These are phyloP conservation scores for Ustilago vetiveriae DNA, from an alignment of 1,284 basidiomycete species.

Conservation along the genomic window DNA sequence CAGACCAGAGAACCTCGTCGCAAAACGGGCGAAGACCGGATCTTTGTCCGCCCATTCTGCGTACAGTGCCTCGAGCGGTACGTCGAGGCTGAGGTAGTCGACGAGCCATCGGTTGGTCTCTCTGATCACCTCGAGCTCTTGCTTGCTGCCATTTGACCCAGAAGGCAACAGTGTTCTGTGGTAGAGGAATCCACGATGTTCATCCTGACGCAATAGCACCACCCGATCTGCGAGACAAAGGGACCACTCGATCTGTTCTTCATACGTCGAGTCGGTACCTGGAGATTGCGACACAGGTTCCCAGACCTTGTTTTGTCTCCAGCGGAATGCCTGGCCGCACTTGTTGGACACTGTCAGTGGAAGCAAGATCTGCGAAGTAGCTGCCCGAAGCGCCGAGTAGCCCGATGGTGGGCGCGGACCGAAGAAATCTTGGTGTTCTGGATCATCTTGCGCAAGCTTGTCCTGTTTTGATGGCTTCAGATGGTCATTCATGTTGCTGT, in stretches of 20 bases:
- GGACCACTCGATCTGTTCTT: slow-evolving; percentile 61
- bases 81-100: slow-evolving; percentile 88
- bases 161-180: slow-evolving; percentile 50
- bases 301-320: slow-evolving; percentile 57
- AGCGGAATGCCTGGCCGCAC: slow-evolving; percentile 66
- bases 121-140: background rate
- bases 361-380: slow-evolving; percentile 52
- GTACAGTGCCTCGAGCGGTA: slow-evolving; percentile 81
- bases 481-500: background rate
- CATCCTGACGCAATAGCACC: slow-evolving; percentile 63
- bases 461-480: slow-evolving; percentile 7
- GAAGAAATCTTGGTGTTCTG: slow-evolving; percentile 23
- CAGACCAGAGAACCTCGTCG: slow-evolving; percentile 72
- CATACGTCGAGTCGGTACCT: slow-evolving; percentile 1
- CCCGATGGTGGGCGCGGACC: slow-evolving; percentile 46
- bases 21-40: slow-evolving; percentile 76
- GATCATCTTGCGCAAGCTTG: slow-evolving; percentile 13
- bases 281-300: slow-evolving; percentile 6
- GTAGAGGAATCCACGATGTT: slow-evolving; percentile 50
- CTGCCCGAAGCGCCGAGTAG: slow-evolving; percentile 32
- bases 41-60: slow-evolving; percentile 79
- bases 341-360: slow-evolving; percentile 63
- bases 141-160: background rate
- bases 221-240: slow-evolving; percentile 62
- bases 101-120: slow-evolving; percentile 79